Evolutionary conservation across 805 yeast species (phyloP).

Genomic region (Candida andamanensis): DNA sequence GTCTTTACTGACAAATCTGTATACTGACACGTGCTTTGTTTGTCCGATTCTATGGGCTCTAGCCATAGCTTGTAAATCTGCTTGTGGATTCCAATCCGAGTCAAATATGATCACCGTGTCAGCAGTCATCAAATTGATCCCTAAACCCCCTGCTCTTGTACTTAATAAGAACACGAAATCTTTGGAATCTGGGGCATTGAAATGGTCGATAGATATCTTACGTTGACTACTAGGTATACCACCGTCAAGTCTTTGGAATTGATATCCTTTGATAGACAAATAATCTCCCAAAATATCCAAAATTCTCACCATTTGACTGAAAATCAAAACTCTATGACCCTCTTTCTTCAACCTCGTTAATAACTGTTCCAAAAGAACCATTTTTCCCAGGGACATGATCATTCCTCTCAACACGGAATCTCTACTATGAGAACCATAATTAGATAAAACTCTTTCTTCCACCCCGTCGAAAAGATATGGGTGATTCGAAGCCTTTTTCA

Average conservation of each 20-base stretch:
- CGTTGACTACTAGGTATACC: slow-evolving; percentile 93
- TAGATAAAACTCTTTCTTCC: slow-evolving; percentile 71
- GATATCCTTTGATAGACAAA: slow-evolving; percentile 76
- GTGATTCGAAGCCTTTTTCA: slow-evolving; percentile 95
- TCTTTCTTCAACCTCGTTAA: slow-evolving; percentile 80
- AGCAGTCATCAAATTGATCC: slow-evolving; percentile 98
- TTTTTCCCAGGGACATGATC: slow-evolving; percentile 97
- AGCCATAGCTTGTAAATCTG: slow-evolving; percentile 99
- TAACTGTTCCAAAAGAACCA: slow-evolving; percentile 91
- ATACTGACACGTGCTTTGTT: slow-evolving; percentile 95
- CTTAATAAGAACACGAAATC: slow-evolving; percentile 88
- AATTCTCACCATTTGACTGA: slow-evolving; percentile 96
- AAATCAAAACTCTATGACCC: slow-evolving; percentile 93
- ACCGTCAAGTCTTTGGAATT: slow-evolving; percentile 93
- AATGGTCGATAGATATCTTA: slow-evolving; percentile 92
- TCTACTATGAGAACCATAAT: slow-evolving; percentile 58
- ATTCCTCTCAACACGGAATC: slow-evolving; percentile 83
- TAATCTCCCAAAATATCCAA: slow-evolving; percentile 94
- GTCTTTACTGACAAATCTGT: slow-evolving; percentile 95
- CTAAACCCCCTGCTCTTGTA: slow-evolving; percentile 98
- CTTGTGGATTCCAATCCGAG: slow-evolving; percentile 99
- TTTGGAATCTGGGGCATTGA: slow-evolving; percentile 86
- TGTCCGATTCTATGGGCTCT: slow-evolving; percentile 99
- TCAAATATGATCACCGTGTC: slow-evolving; percentile 97
- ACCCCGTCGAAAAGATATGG: slow-evolving; percentile 94